Evolutionary conservation across 805 yeast genomes (phyloP), one percentile per base, ranked within the genome.

Genomic region (Wickerhamiella qilinensis): DNA sequence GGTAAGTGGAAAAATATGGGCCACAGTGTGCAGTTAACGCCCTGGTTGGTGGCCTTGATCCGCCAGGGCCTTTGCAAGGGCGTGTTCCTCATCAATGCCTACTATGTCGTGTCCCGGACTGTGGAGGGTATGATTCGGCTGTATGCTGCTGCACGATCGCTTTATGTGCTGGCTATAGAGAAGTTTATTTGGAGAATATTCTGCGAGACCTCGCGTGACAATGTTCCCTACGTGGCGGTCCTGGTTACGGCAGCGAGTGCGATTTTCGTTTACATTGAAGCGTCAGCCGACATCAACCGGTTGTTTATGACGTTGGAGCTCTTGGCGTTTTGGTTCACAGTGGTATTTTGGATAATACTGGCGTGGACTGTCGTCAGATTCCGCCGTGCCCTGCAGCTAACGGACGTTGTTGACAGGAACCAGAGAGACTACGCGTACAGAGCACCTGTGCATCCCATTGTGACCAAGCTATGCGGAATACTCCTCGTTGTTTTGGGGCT

Each of bases 301-400:
- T 38, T 38, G 6, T 9, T 16, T 24, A 30, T 31, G 18, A 27
- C 31, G 16, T 36, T 45, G 28, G 34, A 37, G 15, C 19, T 21
- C 6, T 43, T 40, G 34, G 42, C 28, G 5, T 30, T 36, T 2
- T 38, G 35, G 20, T 16, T 37, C 14, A 21, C 29, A n/a, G n/a
- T 36, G 14, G 56, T 82, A 24, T 80, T 77, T 30, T 82, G 94
- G 94, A 54, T 63, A 46, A 77, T 79, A 2, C 68, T 77, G 68
- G 73, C 78, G 48, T 49, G 73, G 20, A 65, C 83, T 3, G 77
- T 63, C 50, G 50, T 77, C 28, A 55, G 84, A 39, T 77, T 75
- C 48, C 72, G 67, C 52, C 68, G 64, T 44, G 85, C 81, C 0
- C 54, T 77, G 43, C 64, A 67, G 42, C 54, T 58, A 37, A 57